Percentiles rank a stretch among this genome's conserved stretches.
Evolutionary conservation across 257 asterid species (phyloP).

Genomic region (Jaltomata sinuosa): DNA sequence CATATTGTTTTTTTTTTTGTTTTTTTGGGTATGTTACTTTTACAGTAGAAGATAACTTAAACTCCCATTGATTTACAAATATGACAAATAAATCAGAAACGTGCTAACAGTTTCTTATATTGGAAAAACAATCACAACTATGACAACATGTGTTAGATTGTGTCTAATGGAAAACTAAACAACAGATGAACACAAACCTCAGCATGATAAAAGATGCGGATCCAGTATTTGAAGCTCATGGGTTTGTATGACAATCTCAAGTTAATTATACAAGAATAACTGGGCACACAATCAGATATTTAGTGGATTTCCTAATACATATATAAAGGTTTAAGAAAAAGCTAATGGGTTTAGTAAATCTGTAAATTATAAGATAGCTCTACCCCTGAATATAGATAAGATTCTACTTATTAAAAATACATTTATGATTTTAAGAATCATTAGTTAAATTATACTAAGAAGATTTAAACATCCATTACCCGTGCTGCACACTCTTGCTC

Average conservation of each 20-base stretch:
- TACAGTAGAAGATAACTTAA: background rate
- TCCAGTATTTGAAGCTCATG: background rate
- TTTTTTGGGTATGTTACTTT: background rate
- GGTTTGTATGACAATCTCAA: background rate
- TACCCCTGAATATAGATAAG: background rate
- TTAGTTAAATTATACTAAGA: background rate
- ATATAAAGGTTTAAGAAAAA: background rate
- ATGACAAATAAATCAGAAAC: background rate
- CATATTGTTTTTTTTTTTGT: background rate
- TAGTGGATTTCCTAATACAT: background rate
- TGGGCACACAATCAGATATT: background rate
- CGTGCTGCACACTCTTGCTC: slow-evolving; percentile 68
- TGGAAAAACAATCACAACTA: background rate
- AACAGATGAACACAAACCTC: background rate
- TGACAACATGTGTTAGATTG: background rate
- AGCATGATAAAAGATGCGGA: background rate
- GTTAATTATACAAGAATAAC: background rate
- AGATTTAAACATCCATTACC: slow-evolving; percentile 27
- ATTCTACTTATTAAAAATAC: background rate
- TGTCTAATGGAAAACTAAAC: background rate
- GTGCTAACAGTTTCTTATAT: background rate
- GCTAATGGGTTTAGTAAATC: background rate
- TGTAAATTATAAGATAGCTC: background rate
- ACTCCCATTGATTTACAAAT: background rate
- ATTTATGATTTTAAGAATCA: background rate